Percentiles rank a stretch among this genome's conserved stretches.
Conservation (phyloP, 1,284 basidiomycete genomes). For the Ustilago tritici region DNA sequence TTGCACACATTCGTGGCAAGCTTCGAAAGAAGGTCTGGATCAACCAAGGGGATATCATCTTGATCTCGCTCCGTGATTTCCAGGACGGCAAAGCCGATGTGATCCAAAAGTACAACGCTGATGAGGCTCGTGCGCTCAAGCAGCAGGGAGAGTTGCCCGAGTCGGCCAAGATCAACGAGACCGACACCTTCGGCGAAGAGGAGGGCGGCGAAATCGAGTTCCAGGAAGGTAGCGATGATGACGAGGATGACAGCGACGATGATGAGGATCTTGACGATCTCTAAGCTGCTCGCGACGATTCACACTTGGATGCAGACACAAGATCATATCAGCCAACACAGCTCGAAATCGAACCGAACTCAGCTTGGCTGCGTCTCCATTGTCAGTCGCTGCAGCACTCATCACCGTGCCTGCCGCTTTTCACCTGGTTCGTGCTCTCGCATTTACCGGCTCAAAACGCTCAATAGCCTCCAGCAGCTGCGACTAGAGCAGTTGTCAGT, state of each 20-base stretch:
- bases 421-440: not conserved
- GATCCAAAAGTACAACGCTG: slow-evolving; percentile 97
- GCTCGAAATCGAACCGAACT: too few species aligned
- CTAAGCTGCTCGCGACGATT: slow-evolving; percentile 8
- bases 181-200: slow-evolving; percentile 90
- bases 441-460: too few species aligned
- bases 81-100: slow-evolving; percentile 99
- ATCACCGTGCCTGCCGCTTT: not conserved
- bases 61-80: slow-evolving; percentile 97
- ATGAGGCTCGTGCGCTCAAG: slow-evolving; percentile 90
- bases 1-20: slow-evolving; percentile 98
- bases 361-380: not conserved
- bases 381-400: not conserved
- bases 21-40: slow-evolving; percentile 99
- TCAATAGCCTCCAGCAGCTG: not conserved
- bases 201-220: slow-evolving; percentile 72
- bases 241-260: slow-evolving; percentile 63
- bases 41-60: slow-evolving; percentile 96
- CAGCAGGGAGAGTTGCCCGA: slow-evolving; percentile 97
- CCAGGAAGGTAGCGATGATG: slow-evolving; percentile 69
- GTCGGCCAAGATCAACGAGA: slow-evolving; percentile 99
- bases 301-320: not conserved
- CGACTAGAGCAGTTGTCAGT: not conserved
- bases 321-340: not conserved
- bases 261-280: slow-evolving; percentile 67